Evolutionary conservation across 768 basidiomycete species (phyloP).

Genomic region (Stropharia rugosoannulata): DNA sequence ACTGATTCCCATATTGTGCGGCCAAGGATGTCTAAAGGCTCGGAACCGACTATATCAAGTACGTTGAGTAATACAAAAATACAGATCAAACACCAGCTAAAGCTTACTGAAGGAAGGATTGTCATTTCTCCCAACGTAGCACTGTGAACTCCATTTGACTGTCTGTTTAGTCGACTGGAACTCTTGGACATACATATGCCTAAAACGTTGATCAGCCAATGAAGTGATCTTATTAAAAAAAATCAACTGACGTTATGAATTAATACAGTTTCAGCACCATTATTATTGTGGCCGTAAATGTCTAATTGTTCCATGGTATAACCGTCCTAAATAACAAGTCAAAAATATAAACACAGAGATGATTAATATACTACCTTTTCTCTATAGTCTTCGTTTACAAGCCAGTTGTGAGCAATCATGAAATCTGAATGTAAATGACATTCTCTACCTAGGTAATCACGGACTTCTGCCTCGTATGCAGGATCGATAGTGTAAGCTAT

Average conservation of each 20-base stretch:
- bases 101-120: conserved; percentile 86
- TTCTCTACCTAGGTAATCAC: conserved; percentile 74
- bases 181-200: conserved; percentile 46
- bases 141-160: conserved; percentile 34
- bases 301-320: conserved; percentile 83
- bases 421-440: not conserved
- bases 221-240: not conserved
- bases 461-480: conserved; percentile 68
- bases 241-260: conserved; percentile 48
- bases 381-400: conserved; percentile 58
- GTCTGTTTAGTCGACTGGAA: not conserved
- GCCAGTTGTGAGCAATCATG: not conserved
- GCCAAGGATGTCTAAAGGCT: conserved; percentile 70
- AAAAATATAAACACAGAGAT: not conserved
- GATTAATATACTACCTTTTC: conserved; percentile 59
- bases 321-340: conserved; percentile 61
- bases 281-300: conserved; percentile 58
- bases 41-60: conserved; percentile 66
- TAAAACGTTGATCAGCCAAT: conserved; percentile 18
- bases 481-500: conserved; percentile 89
- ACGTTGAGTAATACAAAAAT: not conserved
- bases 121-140: conserved; percentile 84
- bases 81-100: not conserved
- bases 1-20: conserved; percentile 68
- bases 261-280: conserved; percentile 53